A percentile compares a stretch with the other conserved stretches of the same genome.
phyloP scores from a whole-genome alignment of 2,329 filamentous ascomycete genomes.

The Fusarium austroafricanum region DNA sequence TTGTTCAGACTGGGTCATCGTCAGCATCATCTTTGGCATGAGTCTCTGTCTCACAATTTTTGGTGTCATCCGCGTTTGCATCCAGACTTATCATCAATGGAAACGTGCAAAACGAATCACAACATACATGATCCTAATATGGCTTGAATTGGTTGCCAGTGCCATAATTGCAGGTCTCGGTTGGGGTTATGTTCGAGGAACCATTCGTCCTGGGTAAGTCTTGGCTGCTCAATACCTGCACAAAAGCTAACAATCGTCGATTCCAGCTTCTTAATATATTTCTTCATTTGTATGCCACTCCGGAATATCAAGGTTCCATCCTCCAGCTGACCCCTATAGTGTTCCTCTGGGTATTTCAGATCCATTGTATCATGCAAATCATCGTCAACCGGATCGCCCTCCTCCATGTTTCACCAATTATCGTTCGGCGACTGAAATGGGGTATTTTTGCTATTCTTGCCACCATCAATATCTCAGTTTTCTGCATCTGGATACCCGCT shows the following conservation, averaged over 20 bases:
- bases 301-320: neutral
- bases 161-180: slow-evolving; percentile 50
- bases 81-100: slow-evolving; percentile 51
- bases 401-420: slow-evolving; percentile 54
- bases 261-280: slow-evolving; percentile 47
- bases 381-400: slow-evolving; percentile 63
- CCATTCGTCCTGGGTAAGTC: slow-evolving; percentile 46
- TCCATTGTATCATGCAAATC: slow-evolving; percentile 60
- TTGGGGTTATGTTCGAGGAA: slow-evolving; percentile 52
- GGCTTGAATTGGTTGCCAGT: slow-evolving; percentile 53
- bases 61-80: slow-evolving; percentile 49
- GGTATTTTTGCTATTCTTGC: slow-evolving; percentile 55
- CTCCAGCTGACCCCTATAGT: slow-evolving; percentile 42
- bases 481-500: slow-evolving; percentile 63
- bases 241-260: slow-evolving; percentile 10
- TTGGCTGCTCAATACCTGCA: neutral
- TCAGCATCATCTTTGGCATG: slow-evolving; percentile 53
- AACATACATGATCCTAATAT: slow-evolving; percentile 55
- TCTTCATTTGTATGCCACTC: slow-evolving; percentile 35
- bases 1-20: slow-evolving; percentile 49
- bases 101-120: slow-evolving; percentile 49
- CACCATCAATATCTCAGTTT: slow-evolving; percentile 61
- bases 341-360: slow-evolving; percentile 52
- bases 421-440: slow-evolving; percentile 57
- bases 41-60: slow-evolving; percentile 52